A percentile compares a stretch with the other conserved stretches of the same genome.
Evolutionary conservation across 2,329 filamentous ascomycete genomes (phyloP).

Genomic region (Pseudogymnoascus sp.): DNA sequence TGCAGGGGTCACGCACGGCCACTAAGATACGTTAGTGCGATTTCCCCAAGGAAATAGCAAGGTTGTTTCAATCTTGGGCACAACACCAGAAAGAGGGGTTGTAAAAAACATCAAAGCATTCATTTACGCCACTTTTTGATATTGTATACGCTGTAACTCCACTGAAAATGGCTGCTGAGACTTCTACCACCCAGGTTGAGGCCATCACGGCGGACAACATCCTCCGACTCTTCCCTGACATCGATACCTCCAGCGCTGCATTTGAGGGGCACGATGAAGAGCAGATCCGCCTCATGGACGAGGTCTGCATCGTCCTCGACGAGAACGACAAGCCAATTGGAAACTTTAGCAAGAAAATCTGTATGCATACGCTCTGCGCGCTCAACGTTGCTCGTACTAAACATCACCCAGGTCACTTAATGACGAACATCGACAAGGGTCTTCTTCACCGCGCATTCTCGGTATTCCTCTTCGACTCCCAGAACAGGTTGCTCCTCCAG

Average conservation of each 20-base stretch:
- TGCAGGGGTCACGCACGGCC: neutral
- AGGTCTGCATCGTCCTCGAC: slow-evolving; percentile 95
- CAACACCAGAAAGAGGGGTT: slow-evolving; percentile 4
- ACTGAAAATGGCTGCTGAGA: slow-evolving; percentile 25
- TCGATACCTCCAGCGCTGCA: slow-evolving; percentile 62
- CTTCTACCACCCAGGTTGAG: slow-evolving; percentile 43
- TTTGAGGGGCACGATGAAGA: slow-evolving; percentile 92
- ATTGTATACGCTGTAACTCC: neutral
- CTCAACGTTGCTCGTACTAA: slow-evolving; percentile 1
- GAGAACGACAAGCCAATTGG: slow-evolving; percentile 89
- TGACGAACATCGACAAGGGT: slow-evolving; percentile 97
- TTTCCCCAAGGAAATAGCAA: slow-evolving; percentile 1
- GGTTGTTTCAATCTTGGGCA: slow-evolving; percentile 6
- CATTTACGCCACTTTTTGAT: neutral
- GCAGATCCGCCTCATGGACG: slow-evolving; percentile 97
- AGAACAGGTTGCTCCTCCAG: slow-evolving; percentile 88
- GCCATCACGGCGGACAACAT: slow-evolving; percentile 82
- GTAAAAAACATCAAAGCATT: neutral
- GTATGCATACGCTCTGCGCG: slow-evolving; percentile 46
- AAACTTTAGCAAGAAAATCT: slow-evolving; percentile 95
- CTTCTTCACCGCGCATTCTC: slow-evolving; percentile 96
- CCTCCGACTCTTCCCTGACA: slow-evolving; percentile 80
- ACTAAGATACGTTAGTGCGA: slow-evolving; percentile 3
- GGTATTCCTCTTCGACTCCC: slow-evolving; percentile 92
- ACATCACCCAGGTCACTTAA: slow-evolving; percentile 70